phyloP scores from a whole-genome alignment of 208 protist genomes.

The Strigomonas galati region DNA sequence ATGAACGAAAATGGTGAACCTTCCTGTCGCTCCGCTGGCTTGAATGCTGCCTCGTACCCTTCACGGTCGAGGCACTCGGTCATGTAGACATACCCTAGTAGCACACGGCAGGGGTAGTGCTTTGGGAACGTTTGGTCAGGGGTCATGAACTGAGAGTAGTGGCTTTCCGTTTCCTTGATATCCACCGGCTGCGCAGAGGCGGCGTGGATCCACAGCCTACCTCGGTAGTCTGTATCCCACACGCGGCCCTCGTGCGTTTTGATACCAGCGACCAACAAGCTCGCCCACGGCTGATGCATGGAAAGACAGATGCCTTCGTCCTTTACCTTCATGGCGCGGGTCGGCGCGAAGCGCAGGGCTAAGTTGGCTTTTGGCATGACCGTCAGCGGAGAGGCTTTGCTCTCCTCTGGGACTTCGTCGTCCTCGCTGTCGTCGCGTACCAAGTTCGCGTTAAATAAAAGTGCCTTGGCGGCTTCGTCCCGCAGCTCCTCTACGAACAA shows the following conservation, averaged over 20 bases:
- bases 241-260: conserved; percentile 89
- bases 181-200: conserved; percentile 58
- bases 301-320: conserved; percentile 87
- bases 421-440: conserved; percentile 18
- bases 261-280: conserved; percentile 87
- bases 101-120: conserved; percentile 86
- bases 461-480: conserved; percentile 19
- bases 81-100: conserved; percentile 90
- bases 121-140: conserved; percentile 59
- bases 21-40: conserved; percentile 64
- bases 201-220: conserved; percentile 90
- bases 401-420: neutral
- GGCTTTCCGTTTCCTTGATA: conserved; percentile 67
- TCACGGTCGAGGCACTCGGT: conserved; percentile 70
- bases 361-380: neutral
- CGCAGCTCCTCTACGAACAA: conserved; percentile 43
- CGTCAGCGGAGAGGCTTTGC: neutral
- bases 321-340: conserved; percentile 48
- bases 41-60: conserved; percentile 51
- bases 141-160: conserved; percentile 61
- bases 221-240: conserved; percentile 85
- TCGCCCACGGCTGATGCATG: conserved; percentile 94
- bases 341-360: conserved; percentile 37
- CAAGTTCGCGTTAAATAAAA: conserved; percentile 27
- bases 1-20: conserved; percentile 87